These are phyloP conservation scores for Epichloe hybrida DNA, from an alignment of 2,329 filamentous ascomycete species.

Conservation along the genomic window DNA sequence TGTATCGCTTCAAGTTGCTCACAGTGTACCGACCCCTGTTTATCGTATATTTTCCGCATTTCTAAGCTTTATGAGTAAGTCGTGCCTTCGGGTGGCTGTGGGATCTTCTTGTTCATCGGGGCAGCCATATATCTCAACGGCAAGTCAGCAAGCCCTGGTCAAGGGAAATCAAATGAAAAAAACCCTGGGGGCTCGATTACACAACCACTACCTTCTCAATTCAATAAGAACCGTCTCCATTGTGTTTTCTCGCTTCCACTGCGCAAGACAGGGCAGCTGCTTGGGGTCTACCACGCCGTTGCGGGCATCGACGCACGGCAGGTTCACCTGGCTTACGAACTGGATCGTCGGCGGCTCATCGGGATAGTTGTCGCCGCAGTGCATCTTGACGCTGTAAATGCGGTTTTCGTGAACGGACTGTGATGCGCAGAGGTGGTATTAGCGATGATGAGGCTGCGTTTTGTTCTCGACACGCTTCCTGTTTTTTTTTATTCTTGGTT, in stretches of 20 bases:
- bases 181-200: no score
- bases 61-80: slow-evolving; percentile 22
- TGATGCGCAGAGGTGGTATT: slow-evolving; percentile 1
- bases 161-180: no score
- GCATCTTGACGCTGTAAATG: slow-evolving; percentile 96
- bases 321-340: slow-evolving; percentile 88
- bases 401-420: slow-evolving; percentile 95
- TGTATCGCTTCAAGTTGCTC: background rate
- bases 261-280: slow-evolving; percentile 70
- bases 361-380: slow-evolving; percentile 83
- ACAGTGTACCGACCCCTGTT: background rate
- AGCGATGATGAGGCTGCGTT: background rate
- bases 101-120: slow-evolving; percentile 82
- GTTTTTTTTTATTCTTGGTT: background rate
- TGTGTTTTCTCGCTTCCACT: slow-evolving; percentile 87
- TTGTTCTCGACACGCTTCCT: background rate
- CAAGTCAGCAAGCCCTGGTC: background rate
- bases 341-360: slow-evolving; percentile 79
- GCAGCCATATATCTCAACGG: slow-evolving; percentile 80
- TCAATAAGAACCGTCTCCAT: slow-evolving; percentile 92
- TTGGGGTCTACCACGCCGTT: slow-evolving; percentile 75
- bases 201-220: slow-evolving; percentile 48
- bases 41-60: background rate
- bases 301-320: slow-evolving; percentile 78
- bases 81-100: slow-evolving; percentile 81